Percentiles rank a stretch among this genome's conserved stretches.
Conservation (phyloP, 192 early-diverging fungal species). For the Mortierella alpina region DNA sequence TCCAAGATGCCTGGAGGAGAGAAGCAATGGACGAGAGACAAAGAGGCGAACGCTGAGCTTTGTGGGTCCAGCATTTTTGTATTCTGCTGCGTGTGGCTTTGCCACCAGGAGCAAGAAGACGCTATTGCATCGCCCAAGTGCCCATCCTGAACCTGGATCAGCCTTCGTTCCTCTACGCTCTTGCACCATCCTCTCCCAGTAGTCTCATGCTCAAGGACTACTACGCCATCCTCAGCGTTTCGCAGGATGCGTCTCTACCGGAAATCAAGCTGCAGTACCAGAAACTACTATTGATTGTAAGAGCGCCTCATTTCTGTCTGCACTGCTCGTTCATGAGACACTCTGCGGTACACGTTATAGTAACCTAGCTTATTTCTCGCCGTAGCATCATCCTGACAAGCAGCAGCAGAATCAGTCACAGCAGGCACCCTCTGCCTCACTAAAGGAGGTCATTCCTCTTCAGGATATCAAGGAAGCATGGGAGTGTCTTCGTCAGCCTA, state of each 20-base stretch:
- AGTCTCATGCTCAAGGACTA: constrained; percentile 53
- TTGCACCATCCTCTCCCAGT: not conserved
- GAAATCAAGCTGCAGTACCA: constrained; percentile 69
- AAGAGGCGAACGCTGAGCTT: not conserved
- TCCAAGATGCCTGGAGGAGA: not conserved
- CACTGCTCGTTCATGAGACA: not conserved
- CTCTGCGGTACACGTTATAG: not conserved
- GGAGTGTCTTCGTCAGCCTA: constrained; percentile 61
- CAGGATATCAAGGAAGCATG: constrained; percentile 66
- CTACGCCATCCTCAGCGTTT: constrained; percentile 67
- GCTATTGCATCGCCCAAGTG: too few relatives aligned
- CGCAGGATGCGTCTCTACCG: constrained; percentile 51
- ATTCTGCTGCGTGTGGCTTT: constrained; percentile 1
- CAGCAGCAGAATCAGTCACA: constrained; percentile 19
- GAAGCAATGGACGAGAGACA: constrained; percentile 1
- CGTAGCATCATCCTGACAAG: constrained; percentile 71
- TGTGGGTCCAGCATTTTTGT: too few relatives aligned
- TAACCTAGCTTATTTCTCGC: not conserved
- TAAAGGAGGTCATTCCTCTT: constrained; percentile 13
- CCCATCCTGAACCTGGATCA: not conserved
- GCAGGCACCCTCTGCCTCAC: not conserved
- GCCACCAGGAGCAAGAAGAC: not conserved
- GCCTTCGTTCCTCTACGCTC: not conserved
- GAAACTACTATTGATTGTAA: constrained; percentile 62
- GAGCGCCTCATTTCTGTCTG: not conserved